phyloP scores from a whole-genome alignment of 2,329 filamentous ascomycete species.

The Boeremia exigua region DNA sequence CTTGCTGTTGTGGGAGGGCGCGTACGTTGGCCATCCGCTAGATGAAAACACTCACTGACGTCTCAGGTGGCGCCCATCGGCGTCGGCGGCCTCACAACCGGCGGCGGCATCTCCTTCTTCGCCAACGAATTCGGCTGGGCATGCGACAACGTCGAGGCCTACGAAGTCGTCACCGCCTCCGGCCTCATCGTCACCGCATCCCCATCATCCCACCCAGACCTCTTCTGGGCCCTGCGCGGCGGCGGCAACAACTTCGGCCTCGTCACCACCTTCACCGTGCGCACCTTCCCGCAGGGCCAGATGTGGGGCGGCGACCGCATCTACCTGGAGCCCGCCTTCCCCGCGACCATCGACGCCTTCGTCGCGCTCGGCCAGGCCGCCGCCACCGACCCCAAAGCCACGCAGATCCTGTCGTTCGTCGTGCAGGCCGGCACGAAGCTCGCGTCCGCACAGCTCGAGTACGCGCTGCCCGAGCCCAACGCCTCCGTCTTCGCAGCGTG shows the following conservation, averaged over 20 bases:
- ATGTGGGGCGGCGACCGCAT: conserved; percentile 31
- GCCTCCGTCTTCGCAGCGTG: conserved; percentile 22
- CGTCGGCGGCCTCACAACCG: conserved; percentile 31
- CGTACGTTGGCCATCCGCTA: neutral
- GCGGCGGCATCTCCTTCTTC: conserved; percentile 43
- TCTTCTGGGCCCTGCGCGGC: conserved; percentile 46
- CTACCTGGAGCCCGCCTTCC: conserved; percentile 9
- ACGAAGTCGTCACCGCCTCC: conserved; percentile 40
- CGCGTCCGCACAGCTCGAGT: conserved; percentile 24
- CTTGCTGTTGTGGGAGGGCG: conserved; percentile 40
- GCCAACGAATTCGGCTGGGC: conserved; percentile 35
- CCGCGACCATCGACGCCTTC: conserved; percentile 17
- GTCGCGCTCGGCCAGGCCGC: conserved; percentile 20
- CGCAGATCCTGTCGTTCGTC: conserved; percentile 34
- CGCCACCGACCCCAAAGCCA: conserved; percentile 28
- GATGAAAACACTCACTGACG: too few species aligned
- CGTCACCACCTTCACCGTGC: conserved; percentile 29
- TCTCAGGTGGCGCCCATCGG: conserved; percentile 11
- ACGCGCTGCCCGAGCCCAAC: conserved; percentile 31
- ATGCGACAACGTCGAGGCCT: conserved; percentile 44
- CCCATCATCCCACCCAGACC: conserved; percentile 41
- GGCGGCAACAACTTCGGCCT: conserved; percentile 42
- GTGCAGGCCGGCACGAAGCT: conserved; percentile 10
- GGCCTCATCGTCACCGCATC: conserved; percentile 29
- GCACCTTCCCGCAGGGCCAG: conserved; percentile 24